phyloP scores from a whole-genome alignment of 2,329 filamentous ascomycete genomes.

The Aureobasidium sp. region DNA sequence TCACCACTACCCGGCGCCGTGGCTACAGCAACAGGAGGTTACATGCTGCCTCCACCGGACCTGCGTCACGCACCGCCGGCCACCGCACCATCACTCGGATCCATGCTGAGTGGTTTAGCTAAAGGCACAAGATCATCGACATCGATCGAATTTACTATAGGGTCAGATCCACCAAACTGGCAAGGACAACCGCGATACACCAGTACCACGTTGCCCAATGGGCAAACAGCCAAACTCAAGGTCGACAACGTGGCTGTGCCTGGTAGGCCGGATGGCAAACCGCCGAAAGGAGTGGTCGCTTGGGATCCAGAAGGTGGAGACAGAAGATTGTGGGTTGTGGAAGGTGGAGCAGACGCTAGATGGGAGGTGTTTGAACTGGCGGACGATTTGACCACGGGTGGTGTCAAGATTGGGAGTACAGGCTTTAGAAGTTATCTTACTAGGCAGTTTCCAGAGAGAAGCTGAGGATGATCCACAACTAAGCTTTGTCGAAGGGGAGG shows the following conservation, averaged over 20 bases:
- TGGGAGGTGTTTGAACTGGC: constrained; percentile 31
- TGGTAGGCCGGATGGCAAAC: constrained; percentile 48
- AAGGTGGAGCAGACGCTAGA: constrained; percentile 28
- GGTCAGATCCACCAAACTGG: constrained; percentile 57
- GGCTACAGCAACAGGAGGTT: constrained; percentile 25
- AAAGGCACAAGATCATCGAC: constrained; percentile 43
- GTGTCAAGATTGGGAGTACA: constrained; percentile 24
- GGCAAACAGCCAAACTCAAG: constrained; percentile 26
- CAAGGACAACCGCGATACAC: constrained; percentile 26
- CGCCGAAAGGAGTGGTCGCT: constrained; percentile 76
- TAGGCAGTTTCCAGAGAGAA: constrained; percentile 26
- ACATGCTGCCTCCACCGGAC: constrained; percentile 27
- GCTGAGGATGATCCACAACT: neutral
- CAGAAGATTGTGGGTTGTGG: constrained; percentile 26
- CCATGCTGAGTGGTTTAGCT: constrained; percentile 43
- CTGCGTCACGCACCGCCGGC: constrained; percentile 17
- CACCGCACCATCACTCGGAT: constrained; percentile 10
- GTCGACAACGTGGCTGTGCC: constrained; percentile 41
- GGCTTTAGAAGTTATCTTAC: constrained; percentile 30
- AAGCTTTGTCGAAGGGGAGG: neutral
- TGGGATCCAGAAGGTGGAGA: constrained; percentile 47
- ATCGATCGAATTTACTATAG: constrained; percentile 73
- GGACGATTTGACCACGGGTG: constrained; percentile 18
- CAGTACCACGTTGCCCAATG: constrained; percentile 31
- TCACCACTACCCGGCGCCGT: constrained; percentile 17